Evolutionary conservation across 164 flowering plant genomes (phyloP).

Genomic region (Hamamelis virginiana): DNA sequence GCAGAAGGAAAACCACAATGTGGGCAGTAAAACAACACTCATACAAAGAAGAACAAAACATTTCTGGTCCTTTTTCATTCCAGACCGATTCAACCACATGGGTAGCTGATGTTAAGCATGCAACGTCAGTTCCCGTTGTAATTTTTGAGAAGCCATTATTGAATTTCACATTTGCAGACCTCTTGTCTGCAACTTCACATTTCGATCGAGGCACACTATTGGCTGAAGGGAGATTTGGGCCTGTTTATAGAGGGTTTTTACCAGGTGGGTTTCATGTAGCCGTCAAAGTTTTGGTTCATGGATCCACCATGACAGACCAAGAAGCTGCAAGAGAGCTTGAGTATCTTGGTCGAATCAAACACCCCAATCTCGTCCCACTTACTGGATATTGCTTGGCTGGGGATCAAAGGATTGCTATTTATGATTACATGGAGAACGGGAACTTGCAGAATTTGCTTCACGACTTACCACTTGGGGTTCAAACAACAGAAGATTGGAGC

Average conservation of each 20-base stretch:
- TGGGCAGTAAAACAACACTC: conserved; percentile 69
- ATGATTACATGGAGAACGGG: conserved; percentile 91
- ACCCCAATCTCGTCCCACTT: conserved; percentile 84
- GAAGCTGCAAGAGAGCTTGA: conserved; percentile 84
- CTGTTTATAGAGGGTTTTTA: conserved; percentile 78
- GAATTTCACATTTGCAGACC: conserved; percentile 81
- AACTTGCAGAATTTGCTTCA: conserved; percentile 76
- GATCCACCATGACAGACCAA: conserved; percentile 68
- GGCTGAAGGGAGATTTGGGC: conserved; percentile 88
- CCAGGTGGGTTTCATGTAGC: conserved; percentile 93
- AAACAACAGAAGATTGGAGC: conserved; percentile 70
- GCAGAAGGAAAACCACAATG: conserved; percentile 48
- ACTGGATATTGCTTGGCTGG: conserved; percentile 90
- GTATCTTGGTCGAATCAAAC: conserved; percentile 72
- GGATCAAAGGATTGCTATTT: conserved; percentile 79
- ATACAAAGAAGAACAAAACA: conserved; percentile 59
- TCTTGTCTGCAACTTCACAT: conserved; percentile 81
- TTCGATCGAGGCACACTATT: conserved; percentile 74
- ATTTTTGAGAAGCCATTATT: conserved; percentile 87
- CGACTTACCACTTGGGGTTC: conserved; percentile 74
- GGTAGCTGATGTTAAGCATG: conserved; percentile 88
- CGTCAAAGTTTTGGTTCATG: conserved; percentile 78
- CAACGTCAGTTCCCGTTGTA: conserved; percentile 70
- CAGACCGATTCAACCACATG: conserved; percentile 89
- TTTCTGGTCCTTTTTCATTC: conserved; percentile 88